These are phyloP conservation scores for Lasiodiplodia gonubiensis DNA, from an alignment of 2,329 filamentous ascomycete species.

Conservation along the genomic window DNA sequence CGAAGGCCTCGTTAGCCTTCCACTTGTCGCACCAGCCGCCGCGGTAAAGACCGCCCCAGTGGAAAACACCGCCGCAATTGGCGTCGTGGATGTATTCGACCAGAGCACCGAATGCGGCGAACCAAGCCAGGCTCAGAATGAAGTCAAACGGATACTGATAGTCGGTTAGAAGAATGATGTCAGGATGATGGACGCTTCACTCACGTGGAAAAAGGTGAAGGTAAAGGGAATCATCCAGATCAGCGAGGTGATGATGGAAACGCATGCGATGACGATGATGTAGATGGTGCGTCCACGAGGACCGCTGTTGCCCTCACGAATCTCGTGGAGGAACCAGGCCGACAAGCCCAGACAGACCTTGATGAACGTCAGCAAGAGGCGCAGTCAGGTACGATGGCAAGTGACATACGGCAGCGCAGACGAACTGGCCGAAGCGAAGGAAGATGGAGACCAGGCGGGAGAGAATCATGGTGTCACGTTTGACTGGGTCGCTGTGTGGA, in stretches of 20 bases:
- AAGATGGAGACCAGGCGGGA: slow-evolving; percentile 62
- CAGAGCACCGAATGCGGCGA: slow-evolving; percentile 67
- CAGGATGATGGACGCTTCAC: neutral
- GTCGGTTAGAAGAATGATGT: neutral
- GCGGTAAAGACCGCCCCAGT: slow-evolving; percentile 62
- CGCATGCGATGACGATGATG: slow-evolving; percentile 70
- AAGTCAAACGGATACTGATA: slow-evolving; percentile 69
- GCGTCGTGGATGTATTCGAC: slow-evolving; percentile 37
- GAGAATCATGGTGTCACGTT: slow-evolving; percentile 44
- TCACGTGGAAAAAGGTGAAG: slow-evolving; percentile 63
- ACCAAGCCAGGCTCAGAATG: slow-evolving; percentile 72
- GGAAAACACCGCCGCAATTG: slow-evolving; percentile 40
- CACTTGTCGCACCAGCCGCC: slow-evolving; percentile 67
- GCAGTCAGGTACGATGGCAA: neutral
- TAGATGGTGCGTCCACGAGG: slow-evolving; percentile 73
- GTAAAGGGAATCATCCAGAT: slow-evolving; percentile 77
- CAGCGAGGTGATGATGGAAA: slow-evolving; percentile 72
- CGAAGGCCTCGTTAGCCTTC: slow-evolving; percentile 74
- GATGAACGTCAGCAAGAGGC: slow-evolving; percentile 4
- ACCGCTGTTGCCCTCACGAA: slow-evolving; percentile 44
- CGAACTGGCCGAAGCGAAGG: slow-evolving; percentile 68
- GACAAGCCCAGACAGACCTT: slow-evolving; percentile 70
- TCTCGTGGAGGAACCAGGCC: slow-evolving; percentile 66
- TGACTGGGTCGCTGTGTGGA: neutral
- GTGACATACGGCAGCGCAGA: slow-evolving; percentile 66